Evolutionary conservation across 2,329 filamentous ascomycete species (phyloP), one percentile per base, ranked within the genome.

Genomic region (Hymenoscyphus infarciens): DNA sequence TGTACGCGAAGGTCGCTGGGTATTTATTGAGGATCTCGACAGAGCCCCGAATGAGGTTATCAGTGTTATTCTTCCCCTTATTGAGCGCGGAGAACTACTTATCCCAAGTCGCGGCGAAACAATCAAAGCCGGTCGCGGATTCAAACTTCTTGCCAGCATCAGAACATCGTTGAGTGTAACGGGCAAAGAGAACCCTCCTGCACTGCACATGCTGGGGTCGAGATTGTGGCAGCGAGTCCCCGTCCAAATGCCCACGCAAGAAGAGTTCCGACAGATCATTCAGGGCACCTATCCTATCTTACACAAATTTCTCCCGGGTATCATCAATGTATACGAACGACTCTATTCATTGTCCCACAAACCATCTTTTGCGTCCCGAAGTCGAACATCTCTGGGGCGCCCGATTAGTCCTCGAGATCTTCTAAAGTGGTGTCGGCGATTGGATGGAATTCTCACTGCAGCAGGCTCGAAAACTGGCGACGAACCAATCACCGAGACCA

Each of bases 21-120:
- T 99, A 6, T 81, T 99, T 67, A 96, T 99, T 63, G 96, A 99
- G 76, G 96, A 99, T 75, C 82, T 99, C 49, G 93, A 99, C 74
- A 87, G 94, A 66, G 95, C 95, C 11, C 95, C 96, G 4, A 94
- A 91, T 68, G 95, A 99, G 76, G 91, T 99, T 56, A 87, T 99
- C 75, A 96, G 94, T 74, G 92, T 93, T 15, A 83, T 99, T 31
- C 81, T 99, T 29, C 95, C 96, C 10, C 82, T 99, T 8, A 93
- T 99, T 64, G 95, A 99, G 76, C 87, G 90, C 64, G 87, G 91
- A n/a, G 92, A 97, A 74, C 83, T 99, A 15, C 81, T 96, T 3
- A 92, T 99, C 33, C 91, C 95, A 0, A 96, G 89, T 69, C 87
- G 94, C 63, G 93, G 92, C 61, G 92, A 98, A 77, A 89, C 83